Evolutionary conservation across 345 rosid species (phyloP), one percentile per base, ranked within the genome.

Genomic region (Corchorus capsularis): DNA sequence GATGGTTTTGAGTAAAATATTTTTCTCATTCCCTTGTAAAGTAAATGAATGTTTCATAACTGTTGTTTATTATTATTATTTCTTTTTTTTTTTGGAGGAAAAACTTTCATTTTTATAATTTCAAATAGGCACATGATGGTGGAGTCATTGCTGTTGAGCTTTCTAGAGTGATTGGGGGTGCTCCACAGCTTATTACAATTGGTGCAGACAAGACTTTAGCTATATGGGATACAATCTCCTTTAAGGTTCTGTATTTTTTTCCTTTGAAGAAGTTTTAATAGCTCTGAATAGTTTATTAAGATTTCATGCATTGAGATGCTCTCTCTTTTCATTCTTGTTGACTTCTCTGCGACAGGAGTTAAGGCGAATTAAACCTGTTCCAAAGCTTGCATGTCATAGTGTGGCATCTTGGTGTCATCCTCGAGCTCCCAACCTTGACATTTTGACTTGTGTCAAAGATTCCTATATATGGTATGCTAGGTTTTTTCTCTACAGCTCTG

Each of bases 331-430:
- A 55, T 60, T 54, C 45, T 74, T 52, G 41, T 78, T 56, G 46
- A 27, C 77, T 67, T 73, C 76, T 79, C 41, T 37, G 76, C 59
- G 79, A 71, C 91, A 96, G 98, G 99, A 96, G 82, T 83, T 96
- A 74, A 93, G 97, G 71, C 87, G 98, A 81, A 96, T 96, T 80
- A 96, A 94, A 86, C 99, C 99, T 73, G 98, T 93, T 74, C 89
- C 97, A 64, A 96, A 83, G 84, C 89, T 92, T 80, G 93, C 99
- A 62, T 96, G 98, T 83, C 97, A 96, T 71, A 96, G 99, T 80
- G 90, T 96, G 80, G 93, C 98, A 82, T 96, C 98, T 79, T 96
- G 99, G 99, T 94, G 99, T 83, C 98, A 92, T 80, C 99, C 99
- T 76, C 91, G 99, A 79, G 99, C 99, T 73, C 99, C 99, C 69